These are phyloP conservation scores for Rosellinia necatrix DNA, from an alignment of 2,329 filamentous ascomycete species.

Conservation along the genomic window DNA sequence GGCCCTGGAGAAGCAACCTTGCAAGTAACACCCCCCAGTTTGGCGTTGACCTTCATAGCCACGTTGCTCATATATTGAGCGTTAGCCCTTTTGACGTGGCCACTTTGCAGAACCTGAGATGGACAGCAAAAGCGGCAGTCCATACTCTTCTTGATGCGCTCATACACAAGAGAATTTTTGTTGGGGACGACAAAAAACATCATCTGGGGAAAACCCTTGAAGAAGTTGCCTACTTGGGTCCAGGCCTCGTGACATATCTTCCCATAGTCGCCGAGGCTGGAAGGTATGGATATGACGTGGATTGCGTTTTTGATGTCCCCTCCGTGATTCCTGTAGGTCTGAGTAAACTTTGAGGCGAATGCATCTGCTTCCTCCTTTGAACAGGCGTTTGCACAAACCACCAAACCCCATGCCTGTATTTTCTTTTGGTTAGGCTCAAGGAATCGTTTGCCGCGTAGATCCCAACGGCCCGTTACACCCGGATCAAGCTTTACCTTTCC, in stretches of 20 bases:
- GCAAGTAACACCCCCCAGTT: conserved; percentile 82
- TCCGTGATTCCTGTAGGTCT: conserved; percentile 55
- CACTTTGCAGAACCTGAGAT: conserved; percentile 78
- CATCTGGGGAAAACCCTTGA: conserved; percentile 68
- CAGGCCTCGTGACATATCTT: conserved; percentile 61
- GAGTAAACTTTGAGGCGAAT: conserved; percentile 56
- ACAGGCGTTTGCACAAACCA: conserved; percentile 64
- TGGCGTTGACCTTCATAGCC: conserved; percentile 95
- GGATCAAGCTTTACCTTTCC: conserved; percentile 61
- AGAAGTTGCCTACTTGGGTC: conserved; percentile 57
- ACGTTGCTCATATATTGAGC: conserved; percentile 93
- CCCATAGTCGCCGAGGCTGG: conserved; percentile 49
- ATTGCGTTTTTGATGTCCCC: conserved; percentile 48
- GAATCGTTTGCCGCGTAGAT: conserved; percentile 82
- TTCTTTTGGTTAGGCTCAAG: conserved; percentile 63
- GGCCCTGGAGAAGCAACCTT: conserved; percentile 44
- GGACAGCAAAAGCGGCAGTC: conserved; percentile 85
- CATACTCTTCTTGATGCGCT: conserved; percentile 84
- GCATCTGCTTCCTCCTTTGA: conserved; percentile 59
- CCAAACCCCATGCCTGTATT: conserved; percentile 76
- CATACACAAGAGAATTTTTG: conserved; percentile 74
- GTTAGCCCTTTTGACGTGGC: conserved; percentile 70
- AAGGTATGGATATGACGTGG: conserved; percentile 43
- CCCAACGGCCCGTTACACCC: conserved; percentile 77
- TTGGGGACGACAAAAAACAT: conserved; percentile 77